Percentiles rank a stretch among this genome's conserved stretches.
Evolutionary conservation across 2,329 filamentous ascomycete species (phyloP).

Genomic region (Trichophyton rubrum): DNA sequence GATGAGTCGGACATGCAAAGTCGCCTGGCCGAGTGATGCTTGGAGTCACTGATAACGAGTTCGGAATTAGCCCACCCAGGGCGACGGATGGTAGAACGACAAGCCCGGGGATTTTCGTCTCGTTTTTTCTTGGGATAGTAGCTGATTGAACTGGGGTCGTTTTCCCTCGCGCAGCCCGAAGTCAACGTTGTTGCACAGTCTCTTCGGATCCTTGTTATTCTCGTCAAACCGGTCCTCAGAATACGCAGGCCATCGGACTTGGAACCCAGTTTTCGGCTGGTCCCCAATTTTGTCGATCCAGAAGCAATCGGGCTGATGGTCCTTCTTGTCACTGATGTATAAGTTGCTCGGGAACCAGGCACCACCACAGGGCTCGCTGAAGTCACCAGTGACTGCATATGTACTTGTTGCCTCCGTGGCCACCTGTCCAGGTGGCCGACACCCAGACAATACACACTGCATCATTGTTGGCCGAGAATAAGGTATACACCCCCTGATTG

Average conservation of each 20-base stretch:
- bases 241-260: neutral
- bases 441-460: neutral
- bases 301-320: neutral
- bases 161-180: neutral
- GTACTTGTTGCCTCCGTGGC: neutral
- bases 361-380: neutral
- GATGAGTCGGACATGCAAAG: conserved; percentile 22
- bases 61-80: neutral
- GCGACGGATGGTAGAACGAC: neutral
- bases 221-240: neutral
- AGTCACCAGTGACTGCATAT: neutral
- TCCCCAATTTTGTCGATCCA: neutral
- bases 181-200: neutral
- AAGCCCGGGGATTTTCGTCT: neutral
- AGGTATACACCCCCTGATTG: neutral
- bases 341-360: neutral
- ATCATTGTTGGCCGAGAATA: neutral
- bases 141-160: neutral
- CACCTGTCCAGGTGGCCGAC: neutral
- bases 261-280: neutral
- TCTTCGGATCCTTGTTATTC: neutral
- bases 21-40: conserved; percentile 20
- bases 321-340: neutral
- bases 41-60: conserved; percentile 15
- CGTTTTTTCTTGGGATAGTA: neutral